Evolutionary conservation across 2,329 filamentous ascomycete species (phyloP), one percentile per base, ranked within the genome.

Genomic region (Diplocarpon rosae): DNA sequence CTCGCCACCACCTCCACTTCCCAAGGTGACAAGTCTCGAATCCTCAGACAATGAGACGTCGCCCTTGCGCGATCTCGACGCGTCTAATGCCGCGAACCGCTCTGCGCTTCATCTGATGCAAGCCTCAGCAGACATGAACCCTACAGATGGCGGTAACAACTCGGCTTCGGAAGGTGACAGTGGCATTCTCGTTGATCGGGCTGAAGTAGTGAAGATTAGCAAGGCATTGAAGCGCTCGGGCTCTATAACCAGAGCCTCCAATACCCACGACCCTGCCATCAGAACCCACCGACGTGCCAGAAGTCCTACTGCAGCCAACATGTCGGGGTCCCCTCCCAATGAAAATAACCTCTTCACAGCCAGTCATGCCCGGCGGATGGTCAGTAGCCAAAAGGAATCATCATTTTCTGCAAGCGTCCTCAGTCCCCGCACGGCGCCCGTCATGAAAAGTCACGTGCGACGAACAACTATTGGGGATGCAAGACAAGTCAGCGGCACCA

Each of bases 361-460:
- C 17, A 71, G 73, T 43, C 78, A 82, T 50, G 78, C 80, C 20
- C 69, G 80, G 35, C 69, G 80, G 12, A 82, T 84, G 76, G 74
- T 78, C 32, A 78, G 73, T 57, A 72, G 69, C 38, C 73, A 78
- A 28, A 76, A 75, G 52, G 74, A 75, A 34, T 66, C 69, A 39
- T 71, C 74, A 14, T 68, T 66, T 56, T 72, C 72, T 48, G 64
- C 65, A 32, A 75, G 70, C 45, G 76, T 83, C 12, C 63, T 83
- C 39, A 79, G 76, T 52, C 80, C 80, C 24, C 68, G 78, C 29
- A 70, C 69, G 24, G 66, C 75, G 14, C 72, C 77, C 1, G 69
- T 82, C 24, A 69, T 72, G 55, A 83, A 82, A 59, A 52, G 42
- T n/a, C 30, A 49, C 34, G 50, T 45, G n/a, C 52, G 60, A 14